Evolutionary conservation across 768 basidiomycete genomes (phyloP).

Genomic region (Neoboletus magnificus): DNA sequence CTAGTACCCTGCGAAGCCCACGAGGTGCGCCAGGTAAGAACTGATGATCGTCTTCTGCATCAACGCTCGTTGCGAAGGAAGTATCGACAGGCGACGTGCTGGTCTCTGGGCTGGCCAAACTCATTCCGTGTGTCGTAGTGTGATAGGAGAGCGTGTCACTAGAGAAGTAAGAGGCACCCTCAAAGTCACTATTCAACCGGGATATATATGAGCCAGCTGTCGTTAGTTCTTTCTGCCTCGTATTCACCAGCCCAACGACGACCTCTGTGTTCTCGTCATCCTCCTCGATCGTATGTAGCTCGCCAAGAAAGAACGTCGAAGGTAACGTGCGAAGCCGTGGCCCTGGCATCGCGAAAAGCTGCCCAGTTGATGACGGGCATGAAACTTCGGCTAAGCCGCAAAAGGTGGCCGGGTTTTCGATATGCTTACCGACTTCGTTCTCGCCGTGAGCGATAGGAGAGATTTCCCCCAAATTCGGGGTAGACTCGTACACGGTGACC

Average conservation of each 20-base stretch:
- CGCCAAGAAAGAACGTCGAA: not conserved
- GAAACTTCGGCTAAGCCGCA: not conserved
- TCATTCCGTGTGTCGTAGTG: not conserved
- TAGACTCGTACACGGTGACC: not conserved
- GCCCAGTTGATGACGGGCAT: not conserved
- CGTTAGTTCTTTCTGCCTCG: not conserved
- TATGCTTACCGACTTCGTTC: not conserved
- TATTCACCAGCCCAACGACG: not conserved
- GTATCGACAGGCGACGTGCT: conserved; percentile 1
- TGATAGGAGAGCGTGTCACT: conserved; percentile 1
- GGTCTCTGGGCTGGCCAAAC: not conserved
- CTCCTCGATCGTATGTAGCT: conserved; percentile 4
- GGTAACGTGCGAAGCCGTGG: not conserved
- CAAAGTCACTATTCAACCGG: not conserved
- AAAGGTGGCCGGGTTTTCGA: not conserved
- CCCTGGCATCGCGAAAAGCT: not conserved
- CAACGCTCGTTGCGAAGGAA: conserved; percentile 22
- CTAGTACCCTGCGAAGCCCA: conserved; percentile 17
- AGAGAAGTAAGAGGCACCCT: conserved; percentile 4
- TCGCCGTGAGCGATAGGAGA: not conserved
- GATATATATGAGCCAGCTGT: not conserved
- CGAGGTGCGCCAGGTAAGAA: not conserved
- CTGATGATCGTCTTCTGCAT: conserved; percentile 1
- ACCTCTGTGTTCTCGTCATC: not conserved
- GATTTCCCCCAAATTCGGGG: not conserved